Evolutionary conservation across 805 yeast genomes (phyloP), one percentile per base, ranked within the genome.

Genomic region (Candida ortonii): DNA sequence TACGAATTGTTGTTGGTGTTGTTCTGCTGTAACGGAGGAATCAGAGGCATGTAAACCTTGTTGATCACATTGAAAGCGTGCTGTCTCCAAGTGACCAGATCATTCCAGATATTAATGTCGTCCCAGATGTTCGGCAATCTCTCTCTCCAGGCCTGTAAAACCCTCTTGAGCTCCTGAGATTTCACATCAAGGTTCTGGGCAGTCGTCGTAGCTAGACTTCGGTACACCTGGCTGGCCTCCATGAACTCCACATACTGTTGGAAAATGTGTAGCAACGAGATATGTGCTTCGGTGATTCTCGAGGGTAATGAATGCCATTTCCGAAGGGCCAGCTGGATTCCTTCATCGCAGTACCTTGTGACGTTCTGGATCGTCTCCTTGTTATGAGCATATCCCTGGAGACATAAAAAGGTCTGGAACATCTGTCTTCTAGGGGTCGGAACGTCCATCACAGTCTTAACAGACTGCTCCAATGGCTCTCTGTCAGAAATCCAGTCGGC

Each of bases 401-500:
- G 68, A 33, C 93, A 82, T 46, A 93, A 66, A 69, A 93, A 93
- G 0, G 98, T 88, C 58, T 93, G 97, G 57, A 90, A 90, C 38
- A 87, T 82, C 61, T 93, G 97, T 43, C 98, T 74, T 47, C 99
- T 73, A 2, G 98, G 97, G 0, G 98, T 94, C 4, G 98, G 97
- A 16, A 89, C 96, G 61, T 93, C 98, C 96, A 93, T 88, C 5
- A 93, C 95, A 26, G 94, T 84, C 59, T 88, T 86, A 16, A 93
- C 95, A 1, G 95, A 83, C 52, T 86, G 96, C 53, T 89, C 97
- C 23, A 93, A 66, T 0, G 97, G 93, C 46, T 90, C 97, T 44
- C 89, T 74, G 52, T 94, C 98, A 7, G 94, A 80, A 41, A 81
- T 82, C 98, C 98, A 93, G 53, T 93, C 97, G 6, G 98, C 97